phyloP scores from a whole-genome alignment of 2,329 filamentous ascomycete species.

The Phyllosticta ampelicida region DNA sequence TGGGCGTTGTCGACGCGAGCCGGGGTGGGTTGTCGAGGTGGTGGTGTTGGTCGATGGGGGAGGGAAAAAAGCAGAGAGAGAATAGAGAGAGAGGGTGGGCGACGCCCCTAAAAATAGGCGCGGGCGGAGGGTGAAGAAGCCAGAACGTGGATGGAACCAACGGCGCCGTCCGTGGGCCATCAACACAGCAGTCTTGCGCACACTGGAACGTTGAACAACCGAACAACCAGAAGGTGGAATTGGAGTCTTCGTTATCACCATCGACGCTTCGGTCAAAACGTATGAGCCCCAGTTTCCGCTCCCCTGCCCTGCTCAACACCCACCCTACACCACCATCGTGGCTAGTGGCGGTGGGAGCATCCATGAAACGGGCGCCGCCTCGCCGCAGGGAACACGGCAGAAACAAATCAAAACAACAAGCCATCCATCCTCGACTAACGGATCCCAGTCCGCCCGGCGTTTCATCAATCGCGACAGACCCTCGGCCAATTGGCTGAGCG shows the following conservation, averaged over 20 bases:
- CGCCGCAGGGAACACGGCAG: not conserved
- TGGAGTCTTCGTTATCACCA: too few species aligned
- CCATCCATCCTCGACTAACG: not conserved
- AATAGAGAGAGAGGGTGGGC: not conserved
- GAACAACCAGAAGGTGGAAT: too few species aligned
- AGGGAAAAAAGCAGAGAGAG: not conserved
- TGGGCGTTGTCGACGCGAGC: not conserved
- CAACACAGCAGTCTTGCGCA: not conserved
- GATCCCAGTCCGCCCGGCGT: slow-evolving; percentile 3
- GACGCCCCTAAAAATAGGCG: not conserved
- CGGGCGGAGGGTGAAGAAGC: not conserved
- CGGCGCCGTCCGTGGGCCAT: not conserved
- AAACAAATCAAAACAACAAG: not conserved
- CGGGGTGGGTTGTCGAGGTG: not conserved
- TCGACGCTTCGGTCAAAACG: too few species aligned
- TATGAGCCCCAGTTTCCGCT: not conserved
- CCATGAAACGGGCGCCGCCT: not conserved
- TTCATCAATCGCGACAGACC: slow-evolving; percentile 3
- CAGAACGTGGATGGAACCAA: not conserved
- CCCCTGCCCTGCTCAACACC: not conserved
- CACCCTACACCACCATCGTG: not conserved
- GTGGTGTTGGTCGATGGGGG: not conserved
- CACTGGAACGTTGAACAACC: too few species aligned
- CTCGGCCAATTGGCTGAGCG: slow-evolving; percentile 1
- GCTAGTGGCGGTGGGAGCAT: not conserved